A percentile compares a stretch with the other conserved stretches of the same genome.
These are phyloP conservation scores for Daedaleopsis nitida DNA, from an alignment of 768 basidiomycete genomes.

Conservation along the genomic window DNA sequence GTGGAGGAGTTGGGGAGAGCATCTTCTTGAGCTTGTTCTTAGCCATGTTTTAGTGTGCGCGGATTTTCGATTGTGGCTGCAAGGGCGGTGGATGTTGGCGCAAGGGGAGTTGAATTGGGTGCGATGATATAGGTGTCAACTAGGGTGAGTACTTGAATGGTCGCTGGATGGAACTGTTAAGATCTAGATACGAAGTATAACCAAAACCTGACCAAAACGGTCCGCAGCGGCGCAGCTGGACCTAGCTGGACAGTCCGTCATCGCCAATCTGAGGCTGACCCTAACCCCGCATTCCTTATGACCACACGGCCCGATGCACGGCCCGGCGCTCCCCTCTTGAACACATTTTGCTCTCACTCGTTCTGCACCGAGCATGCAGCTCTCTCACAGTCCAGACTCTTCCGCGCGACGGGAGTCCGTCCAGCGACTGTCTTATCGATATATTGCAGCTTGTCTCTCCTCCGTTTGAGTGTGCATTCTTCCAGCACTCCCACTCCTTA, in stretches of 20 bases:
- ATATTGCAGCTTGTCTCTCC: neutral
- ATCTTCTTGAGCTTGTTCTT: constrained; percentile 54
- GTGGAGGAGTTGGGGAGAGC: constrained; percentile 31
- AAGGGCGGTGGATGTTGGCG: neutral
- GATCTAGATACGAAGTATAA: neutral
- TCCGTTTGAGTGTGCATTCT: neutral
- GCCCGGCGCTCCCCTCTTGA: too few relatives aligned
- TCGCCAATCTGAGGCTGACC: constrained; percentile 10
- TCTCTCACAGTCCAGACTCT: too few relatives aligned
- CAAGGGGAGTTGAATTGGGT: neutral
- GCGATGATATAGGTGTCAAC: neutral
- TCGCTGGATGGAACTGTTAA: neutral
- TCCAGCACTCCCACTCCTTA: neutral
- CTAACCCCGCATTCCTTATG: constrained; percentile 1
- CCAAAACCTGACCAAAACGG: too few relatives aligned
- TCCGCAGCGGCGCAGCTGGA: neutral
- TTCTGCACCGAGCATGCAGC: too few relatives aligned
- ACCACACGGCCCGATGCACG: neutral
- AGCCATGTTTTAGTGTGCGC: constrained; percentile 6
- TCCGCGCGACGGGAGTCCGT: too few relatives aligned
- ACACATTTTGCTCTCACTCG: too few relatives aligned
- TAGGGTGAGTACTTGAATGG: neutral
- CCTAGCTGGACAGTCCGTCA: neutral
- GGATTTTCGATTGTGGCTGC: neutral
- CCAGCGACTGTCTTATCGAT: neutral